Evolutionary conservation across 1,284 basidiomycete genomes (phyloP).

Genomic region (Cryptococcus deneoformans): DNA sequence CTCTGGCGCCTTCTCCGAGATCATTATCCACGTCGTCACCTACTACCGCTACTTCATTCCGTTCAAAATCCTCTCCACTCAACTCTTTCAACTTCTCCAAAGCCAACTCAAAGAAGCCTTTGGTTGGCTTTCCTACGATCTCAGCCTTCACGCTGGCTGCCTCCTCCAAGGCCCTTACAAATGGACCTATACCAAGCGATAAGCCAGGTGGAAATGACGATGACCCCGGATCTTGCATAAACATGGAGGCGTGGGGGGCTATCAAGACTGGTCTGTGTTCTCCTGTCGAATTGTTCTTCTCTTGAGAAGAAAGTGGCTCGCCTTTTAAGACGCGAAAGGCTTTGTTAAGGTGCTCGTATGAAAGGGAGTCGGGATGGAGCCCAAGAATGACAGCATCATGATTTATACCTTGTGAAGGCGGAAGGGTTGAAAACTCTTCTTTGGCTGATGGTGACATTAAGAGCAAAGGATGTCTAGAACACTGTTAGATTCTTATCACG

Average conservation of each 20-base stretch:
- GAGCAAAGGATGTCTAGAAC: constrained; percentile 56
- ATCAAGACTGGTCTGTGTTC: constrained; percentile 43
- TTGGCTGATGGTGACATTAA: constrained; percentile 60
- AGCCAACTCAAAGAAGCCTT: constrained; percentile 60
- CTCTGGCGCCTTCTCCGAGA: constrained; percentile 61
- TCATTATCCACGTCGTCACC: constrained; percentile 67
- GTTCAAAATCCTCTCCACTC: background rate
- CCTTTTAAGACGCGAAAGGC: constrained; percentile 62
- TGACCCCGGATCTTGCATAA: constrained; percentile 56
- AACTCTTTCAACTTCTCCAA: constrained; percentile 53
- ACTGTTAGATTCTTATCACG: background rate
- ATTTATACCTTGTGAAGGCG: constrained; percentile 6
- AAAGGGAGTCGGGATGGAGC: constrained; percentile 57
- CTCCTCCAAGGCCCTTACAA: constrained; percentile 62
- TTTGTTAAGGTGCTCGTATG: constrained; percentile 59
- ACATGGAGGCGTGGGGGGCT: constrained; percentile 53
- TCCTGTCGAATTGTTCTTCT: background rate
- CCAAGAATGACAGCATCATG: constrained; percentile 68
- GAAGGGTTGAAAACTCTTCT: constrained; percentile 53
- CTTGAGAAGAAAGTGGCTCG: constrained; percentile 28
- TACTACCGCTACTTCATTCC: constrained; percentile 56
- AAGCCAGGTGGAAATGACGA: constrained; percentile 54
- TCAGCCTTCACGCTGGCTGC: constrained; percentile 56
- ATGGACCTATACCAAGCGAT: constrained; percentile 67
- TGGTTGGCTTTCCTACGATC: constrained; percentile 64